These are phyloP conservation scores for Pharnaceum exiguum DNA, from an alignment of 148 eudicot species.

Conservation along the genomic window DNA sequence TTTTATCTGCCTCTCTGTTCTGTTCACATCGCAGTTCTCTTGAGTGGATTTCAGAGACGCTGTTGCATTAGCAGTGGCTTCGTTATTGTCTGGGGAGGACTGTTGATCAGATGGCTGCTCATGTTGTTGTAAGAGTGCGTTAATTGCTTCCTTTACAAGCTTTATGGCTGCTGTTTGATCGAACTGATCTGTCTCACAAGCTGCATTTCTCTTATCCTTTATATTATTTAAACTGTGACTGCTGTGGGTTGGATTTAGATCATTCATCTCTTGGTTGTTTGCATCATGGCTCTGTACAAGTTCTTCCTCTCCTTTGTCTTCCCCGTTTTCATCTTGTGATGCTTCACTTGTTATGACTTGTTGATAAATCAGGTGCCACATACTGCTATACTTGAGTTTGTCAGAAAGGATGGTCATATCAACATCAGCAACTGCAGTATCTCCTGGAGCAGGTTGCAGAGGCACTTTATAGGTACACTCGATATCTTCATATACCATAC, in stretches of 20 bases:
- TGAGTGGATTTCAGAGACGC: conserved; percentile 5
- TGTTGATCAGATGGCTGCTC: conserved; percentile 19
- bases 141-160: conserved; percentile 77
- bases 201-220: no score
- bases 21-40: conserved; percentile 3
- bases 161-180: conserved; percentile 64
- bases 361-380: conserved; percentile 82
- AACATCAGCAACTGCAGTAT: conserved; percentile 23
- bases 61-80: background rate
- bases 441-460: conserved; percentile 7
- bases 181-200: conserved; percentile 40
- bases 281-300: conserved; percentile 20
- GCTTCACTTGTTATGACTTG: conserved; percentile 43
- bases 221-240: no score
- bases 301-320: conserved; percentile 9
- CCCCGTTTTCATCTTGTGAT: conserved; percentile 16
- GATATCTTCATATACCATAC: conserved; percentile 3
- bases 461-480: conserved; percentile 1
- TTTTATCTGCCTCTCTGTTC: conserved; percentile 8
- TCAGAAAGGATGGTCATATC: conserved; percentile 22
- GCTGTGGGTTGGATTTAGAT: conserved; percentile 9
- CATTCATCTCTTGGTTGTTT: conserved; percentile 13
- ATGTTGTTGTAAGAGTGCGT: conserved; percentile 58
- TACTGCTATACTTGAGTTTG: conserved; percentile 50
- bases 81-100: conserved; percentile 5